Conservation (phyloP, 1,284 basidiomycete genomes). For the Sparassis latifolia region DNA sequence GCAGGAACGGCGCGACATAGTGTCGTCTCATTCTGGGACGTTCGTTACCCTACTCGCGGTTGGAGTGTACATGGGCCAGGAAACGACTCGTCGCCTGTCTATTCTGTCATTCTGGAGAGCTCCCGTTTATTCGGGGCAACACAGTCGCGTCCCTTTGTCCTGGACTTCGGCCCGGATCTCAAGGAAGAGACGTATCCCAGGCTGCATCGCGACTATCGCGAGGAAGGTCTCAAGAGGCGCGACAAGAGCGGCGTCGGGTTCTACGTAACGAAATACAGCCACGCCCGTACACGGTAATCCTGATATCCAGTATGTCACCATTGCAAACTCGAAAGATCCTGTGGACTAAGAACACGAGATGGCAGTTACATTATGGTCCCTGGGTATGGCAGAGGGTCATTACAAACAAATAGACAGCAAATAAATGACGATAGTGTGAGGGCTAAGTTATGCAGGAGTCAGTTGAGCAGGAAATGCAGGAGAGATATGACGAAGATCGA, state of each 20-base stretch:
- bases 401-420: conserved; percentile 12
- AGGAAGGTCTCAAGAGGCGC: conserved; percentile 38
- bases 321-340: not conserved
- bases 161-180: conserved; percentile 69
- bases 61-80: conserved; percentile 75
- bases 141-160: conserved; percentile 65
- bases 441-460: conserved; percentile 1
- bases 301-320: not conserved
- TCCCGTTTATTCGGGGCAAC: conserved; percentile 70
- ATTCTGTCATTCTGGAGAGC: conserved; percentile 62
- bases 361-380: conserved; percentile 5
- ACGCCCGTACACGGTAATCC: conserved; percentile 14
- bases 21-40: conserved; percentile 73
- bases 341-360: conserved; percentile 8
- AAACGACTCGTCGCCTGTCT: conserved; percentile 70
- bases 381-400: conserved; percentile 1
- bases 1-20: conserved; percentile 70
- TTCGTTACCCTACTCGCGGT: conserved; percentile 49
- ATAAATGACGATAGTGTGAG: conserved; percentile 6
- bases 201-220: conserved; percentile 26
- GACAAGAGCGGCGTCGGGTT: conserved; percentile 20
- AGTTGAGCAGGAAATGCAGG: conserved; percentile 1
- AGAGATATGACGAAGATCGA: conserved; percentile 2
- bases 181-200: conserved; percentile 49
- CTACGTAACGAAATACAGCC: conserved; percentile 47